Evolutionary conservation across 2,329 filamentous ascomycete genomes (phyloP).

Genomic region (Ophiostoma ips): DNA sequence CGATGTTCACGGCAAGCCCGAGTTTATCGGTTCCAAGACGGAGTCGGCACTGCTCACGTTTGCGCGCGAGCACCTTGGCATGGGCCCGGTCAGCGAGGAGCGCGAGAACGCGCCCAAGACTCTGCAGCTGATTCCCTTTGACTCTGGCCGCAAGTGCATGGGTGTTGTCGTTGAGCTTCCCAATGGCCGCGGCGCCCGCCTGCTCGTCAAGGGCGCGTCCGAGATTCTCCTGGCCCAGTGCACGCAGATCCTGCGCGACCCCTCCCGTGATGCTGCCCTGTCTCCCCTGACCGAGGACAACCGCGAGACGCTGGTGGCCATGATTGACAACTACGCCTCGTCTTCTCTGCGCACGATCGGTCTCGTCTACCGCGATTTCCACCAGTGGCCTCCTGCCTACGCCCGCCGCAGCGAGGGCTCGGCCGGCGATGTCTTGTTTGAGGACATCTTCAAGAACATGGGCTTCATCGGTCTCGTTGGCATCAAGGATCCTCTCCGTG

Average conservation of each 20-base stretch:
- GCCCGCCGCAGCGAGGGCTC: slow-evolving; percentile 40
- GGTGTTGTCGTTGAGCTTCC: slow-evolving; percentile 40
- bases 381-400: slow-evolving; percentile 64
- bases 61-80: slow-evolving; percentile 50
- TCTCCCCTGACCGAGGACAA: slow-evolving; percentile 37
- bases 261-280: slow-evolving; percentile 29
- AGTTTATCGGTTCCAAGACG: slow-evolving; percentile 66
- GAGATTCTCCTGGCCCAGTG: slow-evolving; percentile 49
- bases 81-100: slow-evolving; percentile 51
- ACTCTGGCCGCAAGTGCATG: slow-evolving; percentile 63
- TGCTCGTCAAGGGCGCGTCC: slow-evolving; percentile 51
- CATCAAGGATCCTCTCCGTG: slow-evolving; percentile 68
- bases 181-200: slow-evolving; percentile 33
- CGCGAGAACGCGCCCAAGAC: slow-evolving; percentile 35
- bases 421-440: slow-evolving; percentile 48
- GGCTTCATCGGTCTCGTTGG: slow-evolving; percentile 57
- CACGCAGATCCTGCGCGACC: slow-evolving; percentile 35
- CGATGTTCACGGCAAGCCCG: slow-evolving; percentile 49
- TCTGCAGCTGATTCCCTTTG: slow-evolving; percentile 59
- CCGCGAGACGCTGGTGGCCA: slow-evolving; percentile 40
- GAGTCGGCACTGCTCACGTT: slow-evolving; percentile 62
- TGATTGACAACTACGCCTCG: slow-evolving; percentile 67
- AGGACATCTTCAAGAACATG: slow-evolving; percentile 55
- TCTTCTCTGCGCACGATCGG: slow-evolving; percentile 75
- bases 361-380: slow-evolving; percentile 71